Evolutionary conservation across 129 eudicot genomes (phyloP).

Genomic region (Deinandra increscens): DNA sequence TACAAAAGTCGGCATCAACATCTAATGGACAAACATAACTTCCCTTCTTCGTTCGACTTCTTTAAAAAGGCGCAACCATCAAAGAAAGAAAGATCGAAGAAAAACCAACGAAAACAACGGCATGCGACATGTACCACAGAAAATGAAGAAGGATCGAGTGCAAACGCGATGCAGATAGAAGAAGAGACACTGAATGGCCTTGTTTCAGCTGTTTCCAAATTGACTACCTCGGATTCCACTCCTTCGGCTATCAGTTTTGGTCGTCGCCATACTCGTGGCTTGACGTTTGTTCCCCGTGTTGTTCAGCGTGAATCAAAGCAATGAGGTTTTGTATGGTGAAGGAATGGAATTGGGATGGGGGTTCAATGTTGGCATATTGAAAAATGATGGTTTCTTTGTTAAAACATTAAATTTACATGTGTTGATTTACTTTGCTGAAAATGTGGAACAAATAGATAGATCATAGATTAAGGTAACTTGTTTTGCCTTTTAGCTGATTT

Average conservation of each 20-base stretch:
- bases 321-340: too few relatives aligned
- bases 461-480: too few relatives aligned
- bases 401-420: too few relatives aligned
- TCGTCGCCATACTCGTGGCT: slow-evolving; percentile 71
- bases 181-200: slow-evolving; percentile 65
- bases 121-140: neutral
- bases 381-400: too few relatives aligned
- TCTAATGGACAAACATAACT: slow-evolving; percentile 83
- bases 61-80: slow-evolving; percentile 67
- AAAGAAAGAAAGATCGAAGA: slow-evolving; percentile 71
- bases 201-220: slow-evolving; percentile 71
- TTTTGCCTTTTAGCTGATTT: too few relatives aligned
- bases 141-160: slow-evolving; percentile 4
- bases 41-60: slow-evolving; percentile 83
- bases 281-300: slow-evolving; percentile 74
- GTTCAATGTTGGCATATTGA: too few relatives aligned
- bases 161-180: slow-evolving; percentile 76
- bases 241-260: slow-evolving; percentile 87
- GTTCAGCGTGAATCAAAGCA: slow-evolving; percentile 52
- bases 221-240: slow-evolving; percentile 66
- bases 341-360: too few relatives aligned
- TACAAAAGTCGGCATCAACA: slow-evolving; percentile 93
- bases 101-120: slow-evolving; percentile 47
- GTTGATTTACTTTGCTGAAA: too few relatives aligned
- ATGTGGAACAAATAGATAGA: too few relatives aligned